Evolutionary conservation across 176 grass and related monocot genomes (phyloP), one percentile per base, ranked within the genome.

Genomic region (Chrysopogon serrulatus): DNA sequence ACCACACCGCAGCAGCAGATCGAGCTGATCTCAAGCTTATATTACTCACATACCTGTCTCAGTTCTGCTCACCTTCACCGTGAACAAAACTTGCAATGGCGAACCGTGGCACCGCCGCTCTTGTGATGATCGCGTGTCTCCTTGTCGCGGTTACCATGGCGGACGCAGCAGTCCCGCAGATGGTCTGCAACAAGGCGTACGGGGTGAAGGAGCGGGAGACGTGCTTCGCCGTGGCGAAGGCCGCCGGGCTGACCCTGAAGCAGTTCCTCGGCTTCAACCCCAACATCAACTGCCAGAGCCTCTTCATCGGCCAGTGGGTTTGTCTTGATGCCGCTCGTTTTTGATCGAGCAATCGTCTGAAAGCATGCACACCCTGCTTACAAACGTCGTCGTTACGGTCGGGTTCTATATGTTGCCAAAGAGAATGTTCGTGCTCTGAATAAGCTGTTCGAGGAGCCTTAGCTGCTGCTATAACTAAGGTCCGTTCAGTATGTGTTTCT

Each of bases 271-370:
- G 6, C 32, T 85, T 85, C 87, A 89, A 89, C 71, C 87, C 87
- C 64, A 89, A 85, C 78, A 69, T 89, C 83, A 85, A 77, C 83
- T 85, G 87, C 64, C 1, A 2, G 2, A 82, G 27, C 41, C 2
- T 89, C 64, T 89, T 89, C 41, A 18, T 89, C 65, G 87, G 83
- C 42, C 87, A 85, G 71, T 89, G 87, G 87, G 64, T 89, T 65
- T 89, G 87, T 42, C 77, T 89, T 30, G 40, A 68, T 3, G 87
- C 77, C 0, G 2, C 63, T 1, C 2, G 18, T 35, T 41, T 49
- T 41, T 81, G 65, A 74, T 1, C 24, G 23, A 45, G 8, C 10
- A 21, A 5, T 2, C 17, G 16, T 70, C 15, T 70, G 36, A 51
- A 19, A 11, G 47, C 36, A 16, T 13, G 4, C 60, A 31, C 60